phyloP scores from a whole-genome alignment of 495 filamentous ascomycete genomes.

The Tuber indicum region DNA sequence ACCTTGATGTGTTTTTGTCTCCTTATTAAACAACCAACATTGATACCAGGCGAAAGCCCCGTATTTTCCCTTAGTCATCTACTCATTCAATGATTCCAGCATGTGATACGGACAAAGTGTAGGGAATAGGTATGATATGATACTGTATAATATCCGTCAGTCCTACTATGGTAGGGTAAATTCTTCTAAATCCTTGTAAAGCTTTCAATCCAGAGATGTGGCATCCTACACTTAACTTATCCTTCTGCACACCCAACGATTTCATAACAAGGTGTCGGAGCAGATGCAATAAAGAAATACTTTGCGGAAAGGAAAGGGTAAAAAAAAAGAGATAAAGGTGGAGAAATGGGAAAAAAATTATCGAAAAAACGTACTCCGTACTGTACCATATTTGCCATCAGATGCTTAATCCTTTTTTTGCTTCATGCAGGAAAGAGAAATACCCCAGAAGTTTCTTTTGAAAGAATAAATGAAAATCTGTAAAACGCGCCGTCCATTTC shows the following conservation, averaged over 20 bases:
- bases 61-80: not conserved
- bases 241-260: not conserved
- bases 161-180: not conserved
- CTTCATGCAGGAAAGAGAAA: not conserved
- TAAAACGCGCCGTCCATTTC: slow-evolving; percentile 33
- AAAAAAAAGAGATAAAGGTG: not conserved
- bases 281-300: not conserved
- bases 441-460: not conserved
- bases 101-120: not conserved
- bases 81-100: not conserved
- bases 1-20: not conserved
- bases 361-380: not conserved
- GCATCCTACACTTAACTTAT: not conserved
- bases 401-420: not conserved
- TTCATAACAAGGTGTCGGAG: not conserved
- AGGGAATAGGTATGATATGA: not conserved
- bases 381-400: slow-evolving; percentile 1
- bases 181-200: not conserved
- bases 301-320: not conserved
- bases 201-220: not conserved
- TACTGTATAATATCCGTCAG: not conserved
- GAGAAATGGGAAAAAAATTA: not conserved
- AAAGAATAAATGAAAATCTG: not conserved
- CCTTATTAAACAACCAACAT: not conserved
- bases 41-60: not conserved